A percentile compares a stretch with the other conserved stretches of the same genome.
Evolutionary conservation across 495 filamentous ascomycete species (phyloP).

Genomic region (Trichocladium uniseriatum): DNA sequence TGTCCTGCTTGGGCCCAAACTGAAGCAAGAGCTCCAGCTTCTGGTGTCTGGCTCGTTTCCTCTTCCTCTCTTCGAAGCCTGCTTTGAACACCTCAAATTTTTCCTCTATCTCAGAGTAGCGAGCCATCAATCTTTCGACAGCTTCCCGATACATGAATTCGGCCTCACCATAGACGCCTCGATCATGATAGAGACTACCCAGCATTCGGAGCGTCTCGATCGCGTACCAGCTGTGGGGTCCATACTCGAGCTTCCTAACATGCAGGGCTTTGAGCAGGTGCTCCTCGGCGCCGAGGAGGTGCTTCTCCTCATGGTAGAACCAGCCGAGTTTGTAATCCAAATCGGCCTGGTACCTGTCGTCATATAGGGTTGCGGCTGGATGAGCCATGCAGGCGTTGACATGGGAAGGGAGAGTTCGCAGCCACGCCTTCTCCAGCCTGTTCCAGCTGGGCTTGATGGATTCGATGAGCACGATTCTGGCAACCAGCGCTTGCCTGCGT

Average conservation of each 20-base stretch:
- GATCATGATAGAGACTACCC: conserved; percentile 4
- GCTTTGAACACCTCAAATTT: too few relatives aligned
- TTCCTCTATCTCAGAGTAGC: too few relatives aligned
- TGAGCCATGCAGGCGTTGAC: neutral
- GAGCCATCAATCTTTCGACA: too few relatives aligned
- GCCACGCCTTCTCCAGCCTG: neutral
- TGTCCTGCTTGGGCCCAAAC: too few relatives aligned
- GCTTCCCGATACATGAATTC: too few relatives aligned
- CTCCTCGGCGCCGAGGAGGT: neutral
- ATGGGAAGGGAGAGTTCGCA: neutral
- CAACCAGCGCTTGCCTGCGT: neutral
- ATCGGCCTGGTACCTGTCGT: neutral
- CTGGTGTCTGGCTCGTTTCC: too few relatives aligned
- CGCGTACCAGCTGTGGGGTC: neutral
- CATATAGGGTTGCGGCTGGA: neutral
- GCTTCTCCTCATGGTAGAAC: neutral
- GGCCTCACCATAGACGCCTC: conserved; percentile 1
- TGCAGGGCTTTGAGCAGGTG: neutral
- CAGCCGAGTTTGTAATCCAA: conserved; percentile 4
- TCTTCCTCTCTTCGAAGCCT: too few relatives aligned
- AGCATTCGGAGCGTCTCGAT: neutral
- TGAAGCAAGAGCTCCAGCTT: too few relatives aligned
- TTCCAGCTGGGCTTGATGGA: neutral
- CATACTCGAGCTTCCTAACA: neutral
- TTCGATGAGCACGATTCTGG: conserved; percentile 2